Evolutionary conservation across 2,329 filamentous ascomycete genomes (phyloP), one percentile per base, ranked within the genome.

Genomic region (Simplicillium sp.): DNA sequence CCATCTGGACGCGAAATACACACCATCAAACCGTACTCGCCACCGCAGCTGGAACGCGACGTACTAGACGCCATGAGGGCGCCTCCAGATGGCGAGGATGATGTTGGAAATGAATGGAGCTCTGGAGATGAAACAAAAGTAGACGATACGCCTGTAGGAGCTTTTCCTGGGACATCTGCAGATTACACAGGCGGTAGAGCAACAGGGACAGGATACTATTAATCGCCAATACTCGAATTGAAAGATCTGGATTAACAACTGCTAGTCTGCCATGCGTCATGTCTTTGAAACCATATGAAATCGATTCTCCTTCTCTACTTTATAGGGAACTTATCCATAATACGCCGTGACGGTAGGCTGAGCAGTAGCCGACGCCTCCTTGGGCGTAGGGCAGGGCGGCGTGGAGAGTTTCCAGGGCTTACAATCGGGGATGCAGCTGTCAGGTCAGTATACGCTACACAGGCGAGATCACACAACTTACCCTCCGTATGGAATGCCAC

Each of bases 1-100:
- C 90, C 92, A 0, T 90, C 85, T 1, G 90, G 90, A 2, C 77
- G 90, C 47, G 89, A 96, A 53, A 87, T 95, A 40, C 84, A 94
- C 48, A 73, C 69, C 0, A 66, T 87, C 29, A 82, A 81, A 52
- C 69, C 77, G 1, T 96, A 80, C 50, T 67, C 73, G 7, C 74
- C 78, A 1, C 83, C 84, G 0, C 58, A 63, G 2, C 62, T 96
- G 11, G 83, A 84, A 34, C 67, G 72, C 11, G 73, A 80, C 20
- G 66, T 75, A 0, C 64, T 97, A 11, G 75, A 81, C 38, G 64
- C 65, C 2, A 79, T 81, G 75, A 67, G 74, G 4, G 55, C 54
- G 4, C 54, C 54, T 0, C 62, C 62, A 11, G 56, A 60, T 6
- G 50, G 50, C 12, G 53, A 55, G 4, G 64, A 66, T 39, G 49